Evolutionary conservation across 2,329 filamentous ascomycete species (phyloP), one percentile per base, ranked within the genome.

Genomic region (Sclerotinia borealis): DNA sequence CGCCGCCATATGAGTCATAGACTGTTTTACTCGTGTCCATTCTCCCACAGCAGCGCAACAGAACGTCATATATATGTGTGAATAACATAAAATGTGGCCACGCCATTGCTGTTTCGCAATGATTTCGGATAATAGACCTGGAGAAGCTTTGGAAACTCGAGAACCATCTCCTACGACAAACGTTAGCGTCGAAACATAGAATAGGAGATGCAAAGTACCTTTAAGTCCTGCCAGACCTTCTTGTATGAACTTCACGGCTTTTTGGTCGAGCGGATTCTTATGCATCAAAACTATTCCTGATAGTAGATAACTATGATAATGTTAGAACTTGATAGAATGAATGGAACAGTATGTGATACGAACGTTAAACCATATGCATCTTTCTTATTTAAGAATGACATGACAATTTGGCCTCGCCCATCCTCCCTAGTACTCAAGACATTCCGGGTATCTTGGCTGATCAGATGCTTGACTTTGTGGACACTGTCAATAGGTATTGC

Each of bases 371-470:
- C 64, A 65, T 70, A 83, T 17, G 84, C 77, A 68, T 87, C 85
- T 43, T 83, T 77, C 68, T 85, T 85, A 63, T 80, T 84, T 75
- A 88, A 79, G 55, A 86, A 84, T 5, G 82, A 82, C 75, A 88
- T 77, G 47, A 83, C 82, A 13, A 88, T 74, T 65, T 81, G 85
- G 65, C 88, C 85, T 47, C 76, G 76, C 3, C 76, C 73, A 11
- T 78, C 76, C 8, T 79, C 74, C 1, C 75, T 75, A 25, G 76
- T 74, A 10, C 83, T 83, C 27, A 88, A 73, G 31, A 88, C 79
- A 37, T 79, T 79, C 13, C 79, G 75, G 0, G 85, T 87, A 61
- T 88, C 85, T 2, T 75, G 75, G 68, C 84, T 86, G 63, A 87
- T 81, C 4, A 81, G 81, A 61, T 79, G 76, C 2, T 76, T 75